Conservation (phyloP, 768 basidiomycete species). For the Hygrophoropsis aurantiaca region DNA sequence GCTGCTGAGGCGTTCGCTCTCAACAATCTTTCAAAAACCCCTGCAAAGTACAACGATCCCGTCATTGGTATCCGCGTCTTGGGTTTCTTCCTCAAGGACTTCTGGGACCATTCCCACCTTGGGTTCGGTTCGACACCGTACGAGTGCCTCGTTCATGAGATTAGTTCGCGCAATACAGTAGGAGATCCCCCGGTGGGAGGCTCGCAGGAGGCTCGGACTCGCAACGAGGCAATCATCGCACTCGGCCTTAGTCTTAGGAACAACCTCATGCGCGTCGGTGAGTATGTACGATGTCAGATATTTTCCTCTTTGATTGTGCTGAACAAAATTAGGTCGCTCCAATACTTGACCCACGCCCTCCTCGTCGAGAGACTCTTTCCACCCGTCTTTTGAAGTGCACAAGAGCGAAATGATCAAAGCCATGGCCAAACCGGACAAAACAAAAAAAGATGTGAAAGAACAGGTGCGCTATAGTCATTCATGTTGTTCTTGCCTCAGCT, state of each 20-base stretch:
- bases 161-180: constrained; percentile 1
- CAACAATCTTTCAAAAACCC: background rate
- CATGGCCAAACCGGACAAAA: constrained; percentile 2
- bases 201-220: constrained; percentile 1
- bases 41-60: constrained; percentile 7
- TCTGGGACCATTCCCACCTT: constrained; percentile 7
- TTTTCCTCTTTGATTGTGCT: background rate
- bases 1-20: constrained; percentile 10
- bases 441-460: background rate
- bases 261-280: constrained; percentile 12
- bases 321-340: constrained; percentile 3
- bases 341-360: constrained; percentile 6
- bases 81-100: constrained; percentile 11
- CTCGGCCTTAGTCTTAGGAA: constrained; percentile 9
- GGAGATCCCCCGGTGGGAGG: background rate
- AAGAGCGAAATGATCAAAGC: constrained; percentile 1
- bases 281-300: background rate
- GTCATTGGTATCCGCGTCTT: constrained; percentile 13
- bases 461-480: background rate
- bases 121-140: constrained; percentile 11
- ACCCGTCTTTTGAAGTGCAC: constrained; percentile 8
- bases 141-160: constrained; percentile 1
- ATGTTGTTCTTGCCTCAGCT: background rate
- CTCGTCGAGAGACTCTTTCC: constrained; percentile 4
- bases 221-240: constrained; percentile 1